Conservation (phyloP, 495 filamentous ascomycete species). For the Chaetomium tenue region DNA sequence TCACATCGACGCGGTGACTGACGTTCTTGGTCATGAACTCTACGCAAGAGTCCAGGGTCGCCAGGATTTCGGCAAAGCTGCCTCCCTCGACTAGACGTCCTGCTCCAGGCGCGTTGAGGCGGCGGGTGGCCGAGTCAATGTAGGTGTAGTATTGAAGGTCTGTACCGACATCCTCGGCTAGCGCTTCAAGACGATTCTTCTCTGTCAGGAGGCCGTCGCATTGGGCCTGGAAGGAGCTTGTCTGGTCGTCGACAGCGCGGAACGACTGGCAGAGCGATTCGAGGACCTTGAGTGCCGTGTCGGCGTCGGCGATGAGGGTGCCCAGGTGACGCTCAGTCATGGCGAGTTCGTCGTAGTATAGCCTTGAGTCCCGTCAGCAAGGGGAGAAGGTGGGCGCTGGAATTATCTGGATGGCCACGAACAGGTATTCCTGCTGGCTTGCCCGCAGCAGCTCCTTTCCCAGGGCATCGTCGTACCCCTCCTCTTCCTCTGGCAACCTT, state of each 20-base stretch:
- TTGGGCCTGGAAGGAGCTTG: slow-evolving; percentile 83
- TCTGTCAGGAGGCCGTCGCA: slow-evolving; percentile 82
- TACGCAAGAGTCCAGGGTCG: slow-evolving; percentile 81
- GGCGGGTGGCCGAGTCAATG: slow-evolving; percentile 82
- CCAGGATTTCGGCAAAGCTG: slow-evolving; percentile 80
- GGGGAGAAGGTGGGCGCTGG: neutral
- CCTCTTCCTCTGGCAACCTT: slow-evolving; percentile 57
- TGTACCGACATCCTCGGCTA: slow-evolving; percentile 77
- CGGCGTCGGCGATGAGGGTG: slow-evolving; percentile 71
- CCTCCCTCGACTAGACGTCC: slow-evolving; percentile 75
- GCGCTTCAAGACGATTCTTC: slow-evolving; percentile 67
- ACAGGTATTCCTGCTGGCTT: slow-evolving; percentile 85
- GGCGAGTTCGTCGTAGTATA: slow-evolving; percentile 75
- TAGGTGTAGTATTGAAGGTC: slow-evolving; percentile 91
- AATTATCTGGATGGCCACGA: slow-evolving; percentile 30
- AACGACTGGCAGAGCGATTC: slow-evolving; percentile 78
- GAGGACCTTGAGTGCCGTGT: slow-evolving; percentile 69
- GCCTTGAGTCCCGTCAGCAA: slow-evolving; percentile 48
- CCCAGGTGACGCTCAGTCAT: slow-evolving; percentile 77
- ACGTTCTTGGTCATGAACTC: slow-evolving; percentile 85
- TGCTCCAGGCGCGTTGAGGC: slow-evolving; percentile 88
- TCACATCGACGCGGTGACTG: slow-evolving; percentile 32
- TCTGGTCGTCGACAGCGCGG: slow-evolving; percentile 80
- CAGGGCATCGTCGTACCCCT: slow-evolving; percentile 57
- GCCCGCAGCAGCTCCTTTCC: slow-evolving; percentile 69